Conservation (phyloP, 176 grass and related monocot genomes). For the Chloris gayana region DNA sequence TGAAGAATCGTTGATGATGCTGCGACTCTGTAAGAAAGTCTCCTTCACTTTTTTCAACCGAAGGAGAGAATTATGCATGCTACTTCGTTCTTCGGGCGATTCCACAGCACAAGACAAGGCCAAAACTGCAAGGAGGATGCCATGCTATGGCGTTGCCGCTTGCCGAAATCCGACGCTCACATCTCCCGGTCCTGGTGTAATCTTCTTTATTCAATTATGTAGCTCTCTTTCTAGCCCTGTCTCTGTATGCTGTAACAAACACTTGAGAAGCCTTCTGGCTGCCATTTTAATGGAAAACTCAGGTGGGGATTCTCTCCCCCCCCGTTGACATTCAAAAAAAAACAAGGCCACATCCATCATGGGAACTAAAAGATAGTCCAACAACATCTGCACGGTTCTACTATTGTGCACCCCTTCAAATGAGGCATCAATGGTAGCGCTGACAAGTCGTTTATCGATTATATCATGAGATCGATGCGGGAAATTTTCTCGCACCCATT, state of each 20-base stretch:
- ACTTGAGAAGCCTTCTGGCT: too few species aligned
- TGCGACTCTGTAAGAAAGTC: background rate
- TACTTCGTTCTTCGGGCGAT: conserved; percentile 36
- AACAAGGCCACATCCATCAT: conserved; percentile 37
- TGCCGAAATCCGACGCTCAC: too few species aligned
- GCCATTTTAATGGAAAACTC: too few species aligned
- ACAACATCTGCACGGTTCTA: conserved; percentile 9
- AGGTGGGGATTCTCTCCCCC: too few species aligned
- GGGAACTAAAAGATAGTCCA: conserved; percentile 34
- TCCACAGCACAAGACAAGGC: conserved; percentile 41
- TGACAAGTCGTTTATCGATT: background rate
- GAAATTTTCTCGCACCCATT: background rate
- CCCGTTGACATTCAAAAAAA: too few species aligned
- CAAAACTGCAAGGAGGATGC: too few species aligned
- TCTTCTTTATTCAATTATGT: too few species aligned
- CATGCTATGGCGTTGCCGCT: too few species aligned
- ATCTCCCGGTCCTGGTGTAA: too few species aligned
- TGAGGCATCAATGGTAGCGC: background rate
- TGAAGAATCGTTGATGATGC: background rate
- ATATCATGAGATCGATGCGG: background rate
- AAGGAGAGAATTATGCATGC: conserved; percentile 36
- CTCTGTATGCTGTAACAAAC: too few species aligned
- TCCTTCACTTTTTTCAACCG: conserved; percentile 34
- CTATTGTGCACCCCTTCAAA: background rate
- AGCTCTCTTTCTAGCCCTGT: too few species aligned